phyloP scores from a whole-genome alignment of 441 rosid species.

The Aleurites moluccanus region DNA sequence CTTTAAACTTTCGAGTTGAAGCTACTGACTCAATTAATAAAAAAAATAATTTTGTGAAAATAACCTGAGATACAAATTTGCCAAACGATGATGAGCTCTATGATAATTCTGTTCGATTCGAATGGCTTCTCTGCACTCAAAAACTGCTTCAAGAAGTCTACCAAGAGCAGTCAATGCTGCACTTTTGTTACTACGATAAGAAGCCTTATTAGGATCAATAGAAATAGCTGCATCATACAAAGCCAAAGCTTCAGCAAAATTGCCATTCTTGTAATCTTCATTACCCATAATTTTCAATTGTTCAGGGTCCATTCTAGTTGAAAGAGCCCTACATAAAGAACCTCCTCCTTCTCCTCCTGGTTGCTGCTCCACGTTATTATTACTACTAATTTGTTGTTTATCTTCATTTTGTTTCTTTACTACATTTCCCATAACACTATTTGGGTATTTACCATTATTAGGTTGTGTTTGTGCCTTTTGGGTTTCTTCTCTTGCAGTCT shows the following conservation, averaged over 20 bases:
- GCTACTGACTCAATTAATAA: too few species aligned
- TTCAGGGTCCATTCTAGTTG: slow-evolving; percentile 97
- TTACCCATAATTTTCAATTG: slow-evolving; percentile 89
- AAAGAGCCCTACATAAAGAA: slow-evolving; percentile 78
- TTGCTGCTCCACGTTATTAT: slow-evolving; percentile 18
- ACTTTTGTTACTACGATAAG: slow-evolving; percentile 86
- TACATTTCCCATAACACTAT: slow-evolving; percentile 52
- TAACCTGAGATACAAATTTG: slow-evolving; percentile 70
- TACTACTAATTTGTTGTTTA: slow-evolving; percentile 12
- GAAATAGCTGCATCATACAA: slow-evolving; percentile 94
- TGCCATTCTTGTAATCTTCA: slow-evolving; percentile 93
- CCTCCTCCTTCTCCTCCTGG: slow-evolving; percentile 23
- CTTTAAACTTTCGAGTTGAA: too few species aligned
- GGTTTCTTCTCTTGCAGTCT: slow-evolving; percentile 22
- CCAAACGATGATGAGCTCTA: slow-evolving; percentile 91
- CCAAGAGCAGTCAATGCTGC: slow-evolving; percentile 90
- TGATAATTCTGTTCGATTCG: slow-evolving; percentile 82
- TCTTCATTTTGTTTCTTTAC: slow-evolving; percentile 35
- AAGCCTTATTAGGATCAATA: slow-evolving; percentile 80
- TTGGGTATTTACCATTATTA: slow-evolving; percentile 37
- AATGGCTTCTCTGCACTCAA: slow-evolving; percentile 89
- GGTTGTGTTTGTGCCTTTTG: not conserved
- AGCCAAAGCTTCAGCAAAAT: slow-evolving; percentile 86
- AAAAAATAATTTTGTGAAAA: not conserved
- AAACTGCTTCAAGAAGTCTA: slow-evolving; percentile 77